Evolutionary conservation across 2,329 filamentous ascomycete species (phyloP), one percentile per base, ranked within the genome.

Genomic region (Diplocarpon mali): DNA sequence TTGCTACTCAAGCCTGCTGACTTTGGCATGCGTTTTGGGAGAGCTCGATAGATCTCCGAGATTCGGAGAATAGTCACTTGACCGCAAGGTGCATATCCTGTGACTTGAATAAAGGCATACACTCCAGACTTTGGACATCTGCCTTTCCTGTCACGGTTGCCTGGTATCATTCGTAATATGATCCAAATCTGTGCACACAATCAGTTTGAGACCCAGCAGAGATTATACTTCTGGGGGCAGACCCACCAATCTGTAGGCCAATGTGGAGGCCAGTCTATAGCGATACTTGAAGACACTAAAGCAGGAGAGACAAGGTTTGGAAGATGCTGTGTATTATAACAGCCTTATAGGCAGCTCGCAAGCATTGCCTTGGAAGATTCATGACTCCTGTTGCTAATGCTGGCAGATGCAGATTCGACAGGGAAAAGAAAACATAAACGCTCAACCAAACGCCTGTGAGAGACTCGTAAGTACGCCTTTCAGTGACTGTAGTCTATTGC

Each of bases 401-500:
- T 31, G 5, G 17, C 31, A 7, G 17, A 43, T 43, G 41, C 28
- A 31, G 20, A 24, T 24, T 24, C 20, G 20, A 24, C 7, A 7
- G 20, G 7, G 20, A 24, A 24, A 24, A 4, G 7, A 24, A n/a
- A n/a, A n/a, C n/a, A 14, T 14, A 9, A 27, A 41, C 14, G n/a
- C 5, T 36, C 13, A 24, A 36, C 34, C 24, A 24, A 43, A 38
- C 34, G 34, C 35, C 40, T 30, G 7, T 6, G 10, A 14, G 30
- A 32, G n/a, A 32, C n/a, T 32, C 30, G 10, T 32, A 15, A 38
- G 15, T 15, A n/a, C 11, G 28, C 17, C 12, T 16, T 13, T 35
- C 46, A 56, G 46, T 48, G 53, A 31, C 37, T 55, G 28, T 57
- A 59, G 40, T 61, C 57, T 16, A 57, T 50, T 12, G 51, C 46